These are phyloP conservation scores for Aspergillus sp. DNA, from an alignment of 2,329 filamentous ascomycete genomes.

Conservation along the genomic window DNA sequence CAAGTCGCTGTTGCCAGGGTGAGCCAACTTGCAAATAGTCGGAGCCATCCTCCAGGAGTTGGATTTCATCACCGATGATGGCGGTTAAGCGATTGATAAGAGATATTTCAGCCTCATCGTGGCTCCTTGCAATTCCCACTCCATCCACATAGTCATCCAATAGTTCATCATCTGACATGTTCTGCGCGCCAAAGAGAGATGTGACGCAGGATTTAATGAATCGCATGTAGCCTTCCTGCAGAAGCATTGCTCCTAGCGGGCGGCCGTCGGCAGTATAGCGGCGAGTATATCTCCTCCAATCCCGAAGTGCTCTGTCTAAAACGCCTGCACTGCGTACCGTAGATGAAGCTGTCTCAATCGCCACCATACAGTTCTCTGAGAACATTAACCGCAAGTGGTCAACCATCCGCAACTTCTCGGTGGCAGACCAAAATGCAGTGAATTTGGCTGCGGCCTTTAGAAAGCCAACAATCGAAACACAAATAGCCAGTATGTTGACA, in stretches of 20 bases:
- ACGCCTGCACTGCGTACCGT: conserved; percentile 78
- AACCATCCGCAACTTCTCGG: conserved; percentile 72
- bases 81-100: conserved; percentile 62
- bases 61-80: conserved; percentile 79
- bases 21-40: conserved; percentile 88
- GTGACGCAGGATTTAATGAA: conserved; percentile 78
- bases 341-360: conserved; percentile 85
- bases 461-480: conserved; percentile 86
- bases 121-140: conserved; percentile 47
- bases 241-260: conserved; percentile 84
- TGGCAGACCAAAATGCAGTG: conserved; percentile 75
- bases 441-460: conserved; percentile 77
- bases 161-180: conserved; percentile 62
- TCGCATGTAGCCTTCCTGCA: conserved; percentile 86
- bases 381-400: conserved; percentile 70
- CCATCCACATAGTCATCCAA: conserved; percentile 71
- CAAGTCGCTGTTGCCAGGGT: conserved; percentile 79
- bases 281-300: conserved; percentile 84
- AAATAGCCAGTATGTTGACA: conserved; percentile 69
- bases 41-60: conserved; percentile 79
- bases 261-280: conserved; percentile 78
- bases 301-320: conserved; percentile 64
- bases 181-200: conserved; percentile 63
- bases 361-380: conserved; percentile 80
- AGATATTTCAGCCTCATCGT: conserved; percentile 37